Conservation (phyloP, 495 filamentous ascomycete species). For the Cenococcum geophilum region DNA sequence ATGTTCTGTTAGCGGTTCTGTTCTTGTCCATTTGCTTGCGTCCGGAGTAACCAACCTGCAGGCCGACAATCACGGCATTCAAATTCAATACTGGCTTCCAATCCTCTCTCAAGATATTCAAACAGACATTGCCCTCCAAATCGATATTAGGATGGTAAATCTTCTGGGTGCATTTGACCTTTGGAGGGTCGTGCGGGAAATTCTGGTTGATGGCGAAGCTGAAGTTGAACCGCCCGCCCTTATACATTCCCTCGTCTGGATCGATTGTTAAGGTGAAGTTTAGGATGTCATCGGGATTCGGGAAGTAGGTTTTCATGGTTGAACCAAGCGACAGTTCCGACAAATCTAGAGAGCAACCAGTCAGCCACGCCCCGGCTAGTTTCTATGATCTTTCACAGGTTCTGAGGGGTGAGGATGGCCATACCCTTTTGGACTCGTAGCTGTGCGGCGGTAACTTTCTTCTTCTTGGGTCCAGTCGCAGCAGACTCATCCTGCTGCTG, state of each 20-base stretch:
- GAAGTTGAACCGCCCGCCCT: conserved; percentile 82
- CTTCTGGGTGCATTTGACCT: conserved; percentile 96
- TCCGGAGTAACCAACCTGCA: conserved; percentile 54
- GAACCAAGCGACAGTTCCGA: conserved; percentile 81
- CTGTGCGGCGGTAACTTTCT: conserved; percentile 96
- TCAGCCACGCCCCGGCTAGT: conserved; percentile 8
- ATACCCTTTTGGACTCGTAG: conserved; percentile 93
- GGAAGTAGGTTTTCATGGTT: conserved; percentile 90
- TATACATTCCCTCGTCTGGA: conserved; percentile 98
- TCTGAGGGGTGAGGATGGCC: conserved; percentile 3
- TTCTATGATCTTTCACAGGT: background rate
- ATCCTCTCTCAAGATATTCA: conserved; percentile 95
- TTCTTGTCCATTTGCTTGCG: conserved; percentile 1
- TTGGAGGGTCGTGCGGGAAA: conserved; percentile 96
- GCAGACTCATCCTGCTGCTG: conserved; percentile 79
- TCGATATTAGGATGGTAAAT: conserved; percentile 99
- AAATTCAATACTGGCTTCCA: conserved; percentile 98
- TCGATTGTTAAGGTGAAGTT: conserved; percentile 91
- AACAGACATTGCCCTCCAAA: conserved; percentile 91
- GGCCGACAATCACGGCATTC: conserved; percentile 90
- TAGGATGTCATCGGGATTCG: conserved; percentile 92
- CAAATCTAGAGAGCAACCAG: conserved; percentile 56
- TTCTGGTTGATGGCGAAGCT: conserved; percentile 85
- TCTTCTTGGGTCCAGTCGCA: conserved; percentile 68
- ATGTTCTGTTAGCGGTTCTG: conserved; percentile 10